Base-by-base conservation (phyloP, 2,329 filamentous ascomycete genomes). In the Didymella exigua region DNA sequence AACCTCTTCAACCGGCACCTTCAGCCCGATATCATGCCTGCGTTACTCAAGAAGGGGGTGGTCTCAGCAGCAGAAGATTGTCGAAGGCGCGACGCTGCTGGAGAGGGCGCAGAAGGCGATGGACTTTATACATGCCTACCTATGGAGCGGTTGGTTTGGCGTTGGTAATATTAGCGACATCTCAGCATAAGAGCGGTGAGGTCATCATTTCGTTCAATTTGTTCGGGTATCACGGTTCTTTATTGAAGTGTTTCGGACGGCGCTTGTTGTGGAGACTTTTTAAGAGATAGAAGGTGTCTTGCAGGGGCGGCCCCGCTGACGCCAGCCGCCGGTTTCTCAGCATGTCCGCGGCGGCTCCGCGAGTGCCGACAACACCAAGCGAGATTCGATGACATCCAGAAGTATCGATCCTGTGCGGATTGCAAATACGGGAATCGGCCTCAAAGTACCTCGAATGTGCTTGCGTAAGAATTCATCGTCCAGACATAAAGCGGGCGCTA, bases 1-100 rank as follows among this genome's bases (percentile, higher is more conserved):
- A 74, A 80, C 14, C 77, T 82, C 37, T 82, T 85, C 71, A 83
- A 80, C 55, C 71, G 84, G 41, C 78, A 82, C 44, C 69, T 85
- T 30, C 81, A 85, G 61, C 70, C 79, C 0, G 80, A 83, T 13
- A 83, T 86, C 46, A 78, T 87, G 64, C 82, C 82, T 2, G 62
- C 75, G 0, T 60, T 86, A 58, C 60, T 82, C 27, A 71, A 65
- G 7, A 51, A 74, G 11, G 69, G 76, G 0, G 63, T 75, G 5
- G 71, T 81, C 78, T 10, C 79, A 81, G 61, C 69, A 62, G 30
- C 67, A 75, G 51, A 67, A 63, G 11, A 67, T 79, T 27, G 69
- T 80, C 5, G 78, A 80, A 47, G 79, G 76, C 0, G 56, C 66
- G 36, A 78, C 75, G 2, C 33, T 79, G 58, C 61, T 79, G 13